Conservation (phyloP, 345 rosid genomes). For the Linum trigynum region DNA sequence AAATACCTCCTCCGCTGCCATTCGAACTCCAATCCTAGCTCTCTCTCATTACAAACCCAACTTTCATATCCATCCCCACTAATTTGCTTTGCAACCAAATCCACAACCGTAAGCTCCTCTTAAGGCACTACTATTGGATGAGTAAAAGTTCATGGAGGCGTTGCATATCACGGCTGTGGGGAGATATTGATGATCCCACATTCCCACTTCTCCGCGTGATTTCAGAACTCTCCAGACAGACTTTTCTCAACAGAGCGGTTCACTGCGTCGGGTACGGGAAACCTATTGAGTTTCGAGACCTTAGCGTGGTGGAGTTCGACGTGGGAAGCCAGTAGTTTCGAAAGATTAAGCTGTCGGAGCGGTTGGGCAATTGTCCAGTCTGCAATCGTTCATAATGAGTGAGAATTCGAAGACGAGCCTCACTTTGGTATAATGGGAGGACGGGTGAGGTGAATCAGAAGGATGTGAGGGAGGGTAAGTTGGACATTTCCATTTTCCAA, state of each 20-base stretch:
- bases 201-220: slow-evolving; percentile 11
- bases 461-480: too few species aligned
- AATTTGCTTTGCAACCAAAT: not conserved
- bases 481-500: too few species aligned
- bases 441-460: too few species aligned
- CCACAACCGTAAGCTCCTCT: not conserved
- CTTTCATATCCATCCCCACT: not conserved
- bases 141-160: slow-evolving; percentile 21
- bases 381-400: too few species aligned
- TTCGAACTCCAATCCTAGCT: not conserved
- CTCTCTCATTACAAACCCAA: not conserved
- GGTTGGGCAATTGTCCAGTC: not conserved
- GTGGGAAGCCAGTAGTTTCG: slow-evolving; percentile 19
- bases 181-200: not conserved
- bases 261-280: slow-evolving; percentile 32
- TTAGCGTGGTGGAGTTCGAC: slow-evolving; percentile 17
- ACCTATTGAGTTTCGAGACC: not conserved
- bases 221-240: slow-evolving; percentile 17
- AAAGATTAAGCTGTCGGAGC: slow-evolving; percentile 23
- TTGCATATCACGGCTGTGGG: not conserved
- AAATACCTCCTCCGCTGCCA: not conserved
- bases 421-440: too few species aligned
- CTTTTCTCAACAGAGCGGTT: slow-evolving; percentile 20
- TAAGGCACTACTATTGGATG: not conserved
- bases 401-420: too few species aligned